Percentiles rank a stretch among this genome's conserved stretches.
Evolutionary conservation across 1,284 basidiomycete genomes (phyloP).

Genomic region (Marasmius fiardii): DNA sequence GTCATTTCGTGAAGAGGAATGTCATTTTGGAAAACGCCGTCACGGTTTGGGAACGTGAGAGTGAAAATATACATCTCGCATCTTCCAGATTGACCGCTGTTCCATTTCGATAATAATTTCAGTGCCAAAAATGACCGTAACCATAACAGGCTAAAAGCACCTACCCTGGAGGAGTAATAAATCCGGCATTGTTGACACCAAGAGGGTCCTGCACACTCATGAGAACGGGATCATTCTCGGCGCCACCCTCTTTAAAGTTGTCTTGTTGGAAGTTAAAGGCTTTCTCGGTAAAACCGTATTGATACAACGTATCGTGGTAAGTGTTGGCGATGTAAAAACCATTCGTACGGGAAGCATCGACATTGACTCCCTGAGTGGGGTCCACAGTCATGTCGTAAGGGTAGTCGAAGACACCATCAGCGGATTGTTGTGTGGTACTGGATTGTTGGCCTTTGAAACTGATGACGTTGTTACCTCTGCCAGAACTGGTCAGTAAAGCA

Average conservation of each 20-base stretch:
- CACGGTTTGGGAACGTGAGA: slow-evolving; percentile 10
- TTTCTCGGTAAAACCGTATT: no score
- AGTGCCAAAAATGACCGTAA: background rate
- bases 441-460: slow-evolving; percentile 31
- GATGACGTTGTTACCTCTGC: slow-evolving; percentile 30
- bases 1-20: no score
- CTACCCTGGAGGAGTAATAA: background rate
- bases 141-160: no score
- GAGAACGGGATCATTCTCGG: slow-evolving; percentile 33
- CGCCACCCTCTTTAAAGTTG: slow-evolving; percentile 38
- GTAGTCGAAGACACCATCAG: slow-evolving; percentile 30
- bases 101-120: slow-evolving; percentile 18
- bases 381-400: slow-evolving; percentile 24
- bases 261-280: slow-evolving; percentile 43
- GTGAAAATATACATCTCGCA: slow-evolving; percentile 27
- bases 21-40: slow-evolving; percentile 7
- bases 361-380: slow-evolving; percentile 26
- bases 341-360: slow-evolving; percentile 46
- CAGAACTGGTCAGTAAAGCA: background rate
- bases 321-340: slow-evolving; percentile 55
- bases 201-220: slow-evolving; percentile 37
- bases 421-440: slow-evolving; percentile 8
- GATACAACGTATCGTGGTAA: slow-evolving; percentile 19
- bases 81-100: slow-evolving; percentile 33
- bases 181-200: background rate